Evolutionary conservation across 305 asterid genomes (phyloP), one percentile per base, ranked within the genome.

Genomic region (Fraxinus nigra): DNA sequence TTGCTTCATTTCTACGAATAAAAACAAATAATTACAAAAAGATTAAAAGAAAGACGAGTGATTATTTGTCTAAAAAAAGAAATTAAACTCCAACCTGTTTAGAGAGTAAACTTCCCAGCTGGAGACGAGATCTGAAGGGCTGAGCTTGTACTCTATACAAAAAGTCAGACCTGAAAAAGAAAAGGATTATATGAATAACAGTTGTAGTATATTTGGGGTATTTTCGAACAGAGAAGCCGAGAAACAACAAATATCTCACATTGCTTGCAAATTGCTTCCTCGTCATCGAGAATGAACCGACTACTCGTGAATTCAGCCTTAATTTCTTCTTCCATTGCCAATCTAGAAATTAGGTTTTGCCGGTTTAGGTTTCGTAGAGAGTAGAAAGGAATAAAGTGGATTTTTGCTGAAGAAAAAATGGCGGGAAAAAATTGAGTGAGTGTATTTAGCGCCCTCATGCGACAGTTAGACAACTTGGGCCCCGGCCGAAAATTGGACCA

Each of bases 31-130:
- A 22, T 51, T 30, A 78, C n/a, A 32, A 13, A 72, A 14, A n/a
- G 1, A 69, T 33, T 33, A 28, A 11, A 2, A 48, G n/a, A 26
- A 24, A 65, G 24, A 30, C 0, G 65, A 78, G 59, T n/a, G 37
- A 72, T 72, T 35, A 34, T 14, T 54, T 75, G 33, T 54, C 76
- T 80, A 69, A n/a, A 22, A 33, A 30, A 54, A 59, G 9, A n/a
- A 16, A 43, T 37, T 43, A 46, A 72, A 81, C 11, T 72, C 83
- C 80, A 77, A 95, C 99, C 97, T 91, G 91, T 91, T 96, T 79
- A 94, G 82, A 24, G 98, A 92, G 86, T 87, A 96, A 22, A 85
- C 87, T 0, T 96, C 99, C 98, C 98, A 96, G 88, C 93, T 92
- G 83, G 97, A 91, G 72, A 94, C 98, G 18, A 96, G 89, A 86